Evolutionary conservation across 305 asterid species (phyloP), one percentile per base, ranked within the genome.

Genomic region (Withania somnifera): DNA sequence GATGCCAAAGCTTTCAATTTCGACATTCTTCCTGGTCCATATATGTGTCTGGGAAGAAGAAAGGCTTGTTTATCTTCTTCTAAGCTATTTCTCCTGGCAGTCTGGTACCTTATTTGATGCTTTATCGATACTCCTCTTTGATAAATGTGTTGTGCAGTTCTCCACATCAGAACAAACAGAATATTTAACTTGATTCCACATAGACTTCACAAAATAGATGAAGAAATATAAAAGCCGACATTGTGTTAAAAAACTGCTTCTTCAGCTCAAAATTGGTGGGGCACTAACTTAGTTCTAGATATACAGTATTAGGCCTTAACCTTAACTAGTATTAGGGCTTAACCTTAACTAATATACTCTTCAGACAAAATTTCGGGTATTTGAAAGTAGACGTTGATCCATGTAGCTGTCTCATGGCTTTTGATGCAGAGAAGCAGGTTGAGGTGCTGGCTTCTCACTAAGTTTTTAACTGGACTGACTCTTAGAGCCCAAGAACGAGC

Each of bases 361-460:
- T 82, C n/a, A 83, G 83, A 84, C 79, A 86, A 61, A 61, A 69
- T 66, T 81, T 61, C 11, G 53, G 64, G 53, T 56, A 45, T 87
- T 66, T 79, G 84, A 83, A 51, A 78, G 86, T 87, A 80, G 86
- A 88, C 88, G 90, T 89, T 87, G 89, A 93, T 83, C 87, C 91
- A 91, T 87, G 87, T 89, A 88, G 94, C 91, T 93, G 89, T 91
- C 58, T 91, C 95, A 80, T 88, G 92, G 93, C 97, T 94, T 94
- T 93, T 93, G 91, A 89, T 93, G 97, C 97, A 92, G 97, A 91
- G 92, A 90, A 83, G 96, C 91, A 86, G 92, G 86, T 86, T 89
- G 91, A 86, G 89, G 91, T 84, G 93, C 97, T 84, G 89, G 91
- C 90, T 89, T 89, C 90, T 87, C 86, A 81, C 85, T 90, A 91